These are phyloP conservation scores for Lactifluus rugatus DNA, from an alignment of 768 basidiomycete genomes.

Conservation along the genomic window DNA sequence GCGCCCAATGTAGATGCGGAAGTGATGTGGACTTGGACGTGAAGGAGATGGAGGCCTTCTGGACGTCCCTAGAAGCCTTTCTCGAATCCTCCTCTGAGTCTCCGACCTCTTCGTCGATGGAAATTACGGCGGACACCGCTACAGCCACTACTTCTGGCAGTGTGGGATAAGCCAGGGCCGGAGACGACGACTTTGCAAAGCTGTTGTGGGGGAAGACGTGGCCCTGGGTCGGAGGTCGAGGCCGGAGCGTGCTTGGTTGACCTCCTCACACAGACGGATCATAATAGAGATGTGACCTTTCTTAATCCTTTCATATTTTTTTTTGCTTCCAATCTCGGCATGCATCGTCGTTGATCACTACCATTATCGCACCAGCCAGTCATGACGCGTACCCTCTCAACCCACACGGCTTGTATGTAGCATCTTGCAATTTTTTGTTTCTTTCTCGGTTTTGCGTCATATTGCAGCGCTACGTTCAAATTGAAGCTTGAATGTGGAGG, in stretches of 20 bases:
- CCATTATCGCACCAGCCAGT: neutral
- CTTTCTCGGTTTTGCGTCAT: too few relatives aligned
- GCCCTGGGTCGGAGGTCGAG: neutral
- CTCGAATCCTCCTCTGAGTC: neutral
- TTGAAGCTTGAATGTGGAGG: slow-evolving; percentile 7
- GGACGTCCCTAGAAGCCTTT: slow-evolving; percentile 11
- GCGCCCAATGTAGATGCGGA: neutral
- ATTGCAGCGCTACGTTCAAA: neutral
- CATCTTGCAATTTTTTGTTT: neutral
- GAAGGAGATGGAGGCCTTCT: slow-evolving; percentile 11
- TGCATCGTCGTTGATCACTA: neutral
- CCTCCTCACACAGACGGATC: neutral
- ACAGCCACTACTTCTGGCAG: neutral
- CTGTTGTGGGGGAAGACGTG: neutral
- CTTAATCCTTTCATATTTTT: neutral
- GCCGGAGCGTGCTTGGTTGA: neutral
- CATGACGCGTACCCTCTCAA: neutral
- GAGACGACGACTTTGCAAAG: neutral
- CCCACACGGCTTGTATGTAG: neutral
- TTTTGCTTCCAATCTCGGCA: neutral
- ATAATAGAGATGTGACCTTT: neutral
- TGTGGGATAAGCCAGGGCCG: neutral
- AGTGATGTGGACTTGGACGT: neutral
- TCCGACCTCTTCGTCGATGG: neutral
- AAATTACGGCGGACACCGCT: neutral